These are phyloP conservation scores for Coemansia sp. DNA, from an alignment of 192 early-diverging fungal genomes.

Conservation along the genomic window DNA sequence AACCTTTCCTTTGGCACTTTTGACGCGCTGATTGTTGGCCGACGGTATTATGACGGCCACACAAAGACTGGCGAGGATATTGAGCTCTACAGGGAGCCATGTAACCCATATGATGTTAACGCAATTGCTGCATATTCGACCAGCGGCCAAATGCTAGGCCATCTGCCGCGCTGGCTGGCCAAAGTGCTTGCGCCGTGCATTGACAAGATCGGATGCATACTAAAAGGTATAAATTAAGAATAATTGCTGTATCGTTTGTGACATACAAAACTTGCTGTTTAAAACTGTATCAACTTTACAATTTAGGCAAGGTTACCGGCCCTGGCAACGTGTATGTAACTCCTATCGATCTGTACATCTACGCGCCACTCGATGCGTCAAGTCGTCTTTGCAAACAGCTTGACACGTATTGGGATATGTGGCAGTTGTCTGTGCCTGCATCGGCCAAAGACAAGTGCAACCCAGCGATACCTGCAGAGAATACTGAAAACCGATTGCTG, in stretches of 20 bases:
- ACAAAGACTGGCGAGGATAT: constrained; percentile 9
- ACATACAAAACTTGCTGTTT: neutral
- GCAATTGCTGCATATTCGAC: constrained; percentile 23
- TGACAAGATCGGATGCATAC: constrained; percentile 18
- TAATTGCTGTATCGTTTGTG: no score
- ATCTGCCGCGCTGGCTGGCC: constrained; percentile 45
- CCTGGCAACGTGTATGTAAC: constrained; percentile 21
- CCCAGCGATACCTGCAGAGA: neutral
- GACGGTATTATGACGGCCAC: constrained; percentile 23
- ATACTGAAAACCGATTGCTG: neutral
- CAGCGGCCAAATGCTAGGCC: constrained; percentile 16
- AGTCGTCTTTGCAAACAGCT: constrained; percentile 4
- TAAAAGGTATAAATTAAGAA: constrained; percentile 3
- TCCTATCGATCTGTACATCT: constrained; percentile 15
- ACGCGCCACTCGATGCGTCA: constrained; percentile 1
- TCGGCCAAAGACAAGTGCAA: neutral
- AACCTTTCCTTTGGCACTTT: constrained; percentile 11
- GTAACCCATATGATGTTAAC: constrained; percentile 28
- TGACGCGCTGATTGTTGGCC: constrained; percentile 33
- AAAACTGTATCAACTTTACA: neutral
- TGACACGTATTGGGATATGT: constrained; percentile 35
- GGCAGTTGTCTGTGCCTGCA: constrained; percentile 21
- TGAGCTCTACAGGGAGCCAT: constrained; percentile 11
- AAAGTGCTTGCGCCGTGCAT: constrained; percentile 37
- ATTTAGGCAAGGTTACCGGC: constrained; percentile 18